A percentile compares a stretch with the other conserved stretches of the same genome.
Evolutionary conservation across 2,329 filamentous ascomycete species (phyloP).

Genomic region (Epichloe aotearoae): DNA sequence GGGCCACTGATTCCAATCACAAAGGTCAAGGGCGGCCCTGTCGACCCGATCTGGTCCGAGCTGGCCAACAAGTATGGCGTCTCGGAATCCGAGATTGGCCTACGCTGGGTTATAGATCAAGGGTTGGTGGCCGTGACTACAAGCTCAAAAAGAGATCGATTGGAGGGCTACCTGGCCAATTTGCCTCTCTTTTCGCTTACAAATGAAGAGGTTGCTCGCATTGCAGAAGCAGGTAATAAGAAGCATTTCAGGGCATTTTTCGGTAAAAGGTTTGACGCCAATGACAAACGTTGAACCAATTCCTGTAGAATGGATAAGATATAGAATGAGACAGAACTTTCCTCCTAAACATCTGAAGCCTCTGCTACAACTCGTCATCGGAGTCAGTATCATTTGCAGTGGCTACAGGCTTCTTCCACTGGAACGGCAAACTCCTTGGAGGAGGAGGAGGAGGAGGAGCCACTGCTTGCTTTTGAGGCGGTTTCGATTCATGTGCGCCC

Average conservation of each 20-base stretch:
- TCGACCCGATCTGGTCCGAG: conserved; percentile 35
- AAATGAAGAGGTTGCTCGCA: conserved; percentile 41
- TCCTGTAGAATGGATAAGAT: not conserved
- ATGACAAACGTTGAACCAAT: conserved; percentile 28
- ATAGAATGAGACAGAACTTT: not conserved
- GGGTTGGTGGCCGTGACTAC: conserved; percentile 47
- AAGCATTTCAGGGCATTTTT: conserved; percentile 52
- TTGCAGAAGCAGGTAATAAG: conserved; percentile 40
- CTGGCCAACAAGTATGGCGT: conserved; percentile 47
- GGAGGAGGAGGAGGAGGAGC: conserved; percentile 28
- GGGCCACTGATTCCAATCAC: conserved; percentile 39
- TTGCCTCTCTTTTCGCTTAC: conserved; percentile 45
- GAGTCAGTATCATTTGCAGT: conserved; percentile 37
- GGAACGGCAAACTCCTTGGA: conserved; percentile 31
- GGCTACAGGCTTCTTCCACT: conserved; percentile 17
- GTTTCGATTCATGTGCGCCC: not conserved
- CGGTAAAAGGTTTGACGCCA: conserved; percentile 34
- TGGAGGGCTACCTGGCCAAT: conserved; percentile 41
- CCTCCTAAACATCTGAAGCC: not conserved
- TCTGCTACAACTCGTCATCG: conserved; percentile 37
- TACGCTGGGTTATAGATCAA: conserved; percentile 49
- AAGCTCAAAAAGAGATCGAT: conserved; percentile 41
- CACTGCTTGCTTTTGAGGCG: conserved; percentile 11
- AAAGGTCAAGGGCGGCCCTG: conserved; percentile 35
- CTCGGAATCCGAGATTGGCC: conserved; percentile 38